Evolutionary conservation across 2,329 filamentous ascomycete species (phyloP), one percentile per base, ranked within the genome.

Genomic region (Cyclaneusma minus): DNA sequence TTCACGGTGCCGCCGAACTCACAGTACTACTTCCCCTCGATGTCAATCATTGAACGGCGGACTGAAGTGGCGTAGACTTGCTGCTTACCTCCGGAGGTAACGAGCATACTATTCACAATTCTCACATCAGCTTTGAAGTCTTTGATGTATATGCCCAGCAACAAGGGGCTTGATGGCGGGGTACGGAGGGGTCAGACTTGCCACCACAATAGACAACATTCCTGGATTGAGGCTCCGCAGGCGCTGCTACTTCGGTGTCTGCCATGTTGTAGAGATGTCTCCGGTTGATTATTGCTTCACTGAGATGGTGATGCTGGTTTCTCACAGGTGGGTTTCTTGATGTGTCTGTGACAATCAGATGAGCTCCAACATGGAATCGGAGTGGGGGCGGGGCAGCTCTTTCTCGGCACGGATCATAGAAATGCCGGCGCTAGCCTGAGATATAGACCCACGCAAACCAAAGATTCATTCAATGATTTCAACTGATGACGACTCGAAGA

Each of bases 1-100:
- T 84, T 93, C 13, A 79, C 76, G 20, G 85, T 95, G 38, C 85
- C 87, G 47, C 89, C 89, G 55, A 94, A 95, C 58, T 98, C 89
- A 62, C 89, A 98, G 60, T 94, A 98, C 89, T 95, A 57, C 40
- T 54, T 45, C 30, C 35, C 31, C 35, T 16, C 13, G 13, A 23
- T 23, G 26, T 18, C 7, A 22, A n/a, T 8, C n/a, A 11, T 4
- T 13, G 9, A 22, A 7, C n/a, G 5, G 16, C 16, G 16, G 26
- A 18, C 13, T 15, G 16, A 11, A 6, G 4, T 16, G 17, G 25
- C 7, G 8, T 20, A 7, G 11, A 7, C 16, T 7, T 4, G 23
- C 6, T 21, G 12, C 40, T 27, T 61, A 74, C 69, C 64, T 76
- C 70, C 28, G 70, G 69, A 18, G 70, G 70, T 29, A 76, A 54